Base-by-base conservation (phyloP, 768 basidiomycete species). In the Lentinula detonsa region DNA sequence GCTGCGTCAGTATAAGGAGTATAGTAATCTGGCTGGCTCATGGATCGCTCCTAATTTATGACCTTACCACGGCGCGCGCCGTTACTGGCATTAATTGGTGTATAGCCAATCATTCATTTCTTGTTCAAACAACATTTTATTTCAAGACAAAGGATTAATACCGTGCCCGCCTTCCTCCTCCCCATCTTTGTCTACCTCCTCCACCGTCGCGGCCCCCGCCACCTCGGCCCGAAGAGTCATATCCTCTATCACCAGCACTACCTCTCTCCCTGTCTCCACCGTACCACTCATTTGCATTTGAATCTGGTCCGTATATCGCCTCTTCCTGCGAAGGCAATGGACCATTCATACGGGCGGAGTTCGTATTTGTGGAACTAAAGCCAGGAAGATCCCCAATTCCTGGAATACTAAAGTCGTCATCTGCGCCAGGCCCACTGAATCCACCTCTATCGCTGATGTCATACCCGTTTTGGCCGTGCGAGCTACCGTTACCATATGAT, bases 321-420 rank as follows among this genome's bases (percentile, higher is more conserved):
- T 87, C 84, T 42, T 83, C 81, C 64, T 85, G 85, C 46, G 75
- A 73, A 5, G 79, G 79, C 61, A 68, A 72, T 39, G 69, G 62
- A 6, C 69, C 70, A n/a, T 64, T 45, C 61, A 65, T 8, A 72
- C 65, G 8, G 70, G 63, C 61, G 65, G 65, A 58, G 73, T 68
- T 65, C 70, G 70, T 72, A 15, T 21, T 39, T 28, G 23, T 21
- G 40, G 53, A 42, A 16, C 55, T 37, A n/a, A 40, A 37, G 11
- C 55, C 55, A 73, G 67, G 66, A 72, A 28, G 28, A 39, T 74
- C 74, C 10, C 85, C 81, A 62, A 90, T 76, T 1, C 88, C 89
- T 33, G 89, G 90, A 18, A 90, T 85, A 63, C 79, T 77, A 62
- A 85, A 85, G 48, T 88, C 87, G 53, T 69, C 70, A n/a, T 67